Base-by-base conservation (phyloP, 371 early-diverging fungal genomes). In the Apophysomyces ossiformis region DNA sequence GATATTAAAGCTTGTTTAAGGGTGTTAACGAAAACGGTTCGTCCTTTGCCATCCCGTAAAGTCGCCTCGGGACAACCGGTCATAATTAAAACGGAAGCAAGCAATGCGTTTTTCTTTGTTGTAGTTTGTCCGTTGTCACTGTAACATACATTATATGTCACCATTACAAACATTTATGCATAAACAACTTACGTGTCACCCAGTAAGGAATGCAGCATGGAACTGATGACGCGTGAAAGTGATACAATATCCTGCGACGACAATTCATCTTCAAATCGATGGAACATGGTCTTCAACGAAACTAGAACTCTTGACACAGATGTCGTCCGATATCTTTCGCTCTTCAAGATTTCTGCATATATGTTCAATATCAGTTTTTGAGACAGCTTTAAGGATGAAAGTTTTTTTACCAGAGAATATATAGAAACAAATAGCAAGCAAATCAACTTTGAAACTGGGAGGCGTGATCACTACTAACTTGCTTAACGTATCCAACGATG, bases 401-500 rank as follows among this genome's bases (percentile, higher is more conserved):
- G 26, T 35, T 26, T 32, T 58, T 45, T 59, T 68, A 74, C 78
- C 72, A 37, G 76, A 65, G 58, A 73, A 83, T 6, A 85, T 65
- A 61, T 78, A 72, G 21, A 81, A 71, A 39, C 73, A 75, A 15
- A 85, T 74, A 0, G 85, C 81, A 26, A 79, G 46, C 5, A 85
- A 54, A 61, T 85, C 83, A 15, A 79, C 78, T 46, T 78, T 81
- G 35, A 77, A 80, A 13, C 59, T 70, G 5, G 74, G 43, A 1
- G 85, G 85, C 18, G 79, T 68, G 15, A 83, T 75, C 1, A 62
- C 54, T 4, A 82, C 72, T n/a, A 85, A 69, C 37, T 70, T 63
- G 16, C 81, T 71, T 6, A 85, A 54, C 8, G 82, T 73, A 62
- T 85, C 85, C 15, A 85, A n/a, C 3, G 81, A 79, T 1, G 70